Percentiles rank a stretch among this genome's conserved stretches.
Conservation (phyloP, 2,329 filamentous ascomycete species). For the Furcasterigmium sp. region DNA sequence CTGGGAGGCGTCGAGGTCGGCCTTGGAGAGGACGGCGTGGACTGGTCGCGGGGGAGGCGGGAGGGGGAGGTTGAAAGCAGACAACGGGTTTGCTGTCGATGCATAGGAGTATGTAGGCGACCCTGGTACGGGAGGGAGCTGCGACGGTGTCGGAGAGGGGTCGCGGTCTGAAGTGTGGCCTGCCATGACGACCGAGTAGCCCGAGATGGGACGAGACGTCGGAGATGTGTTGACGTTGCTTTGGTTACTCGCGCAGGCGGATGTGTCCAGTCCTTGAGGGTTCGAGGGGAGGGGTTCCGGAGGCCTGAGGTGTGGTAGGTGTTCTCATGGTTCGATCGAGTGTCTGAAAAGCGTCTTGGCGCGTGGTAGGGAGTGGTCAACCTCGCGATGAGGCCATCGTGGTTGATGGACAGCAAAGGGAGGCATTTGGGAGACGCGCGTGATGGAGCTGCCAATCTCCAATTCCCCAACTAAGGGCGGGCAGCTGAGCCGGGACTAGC, state of each 20-base stretch:
- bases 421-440: too few species aligned
- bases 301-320: too few species aligned
- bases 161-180: constrained; percentile 26
- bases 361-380: too few species aligned
- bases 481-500: too few species aligned
- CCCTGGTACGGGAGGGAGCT: constrained; percentile 54
- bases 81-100: constrained; percentile 56
- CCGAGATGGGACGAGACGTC: not conserved
- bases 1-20: constrained; percentile 59
- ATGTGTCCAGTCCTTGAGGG: too few species aligned
- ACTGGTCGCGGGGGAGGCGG: constrained; percentile 55
- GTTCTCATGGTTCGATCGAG: too few species aligned
- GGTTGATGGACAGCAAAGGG: too few species aligned
- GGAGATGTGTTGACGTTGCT: not conserved
- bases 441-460: too few species aligned
- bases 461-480: too few species aligned
- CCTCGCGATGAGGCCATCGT: too few species aligned
- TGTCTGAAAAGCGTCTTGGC: too few species aligned
- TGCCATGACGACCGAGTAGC: constrained; percentile 19
- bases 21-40: constrained; percentile 56
- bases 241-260: not conserved
- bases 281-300: too few species aligned
- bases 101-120: constrained; percentile 60
- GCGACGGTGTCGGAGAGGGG: constrained; percentile 47
- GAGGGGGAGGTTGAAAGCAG: constrained; percentile 52